Base-by-base conservation (phyloP, 306 rosid genomes). In the Alnus rubra region DNA sequence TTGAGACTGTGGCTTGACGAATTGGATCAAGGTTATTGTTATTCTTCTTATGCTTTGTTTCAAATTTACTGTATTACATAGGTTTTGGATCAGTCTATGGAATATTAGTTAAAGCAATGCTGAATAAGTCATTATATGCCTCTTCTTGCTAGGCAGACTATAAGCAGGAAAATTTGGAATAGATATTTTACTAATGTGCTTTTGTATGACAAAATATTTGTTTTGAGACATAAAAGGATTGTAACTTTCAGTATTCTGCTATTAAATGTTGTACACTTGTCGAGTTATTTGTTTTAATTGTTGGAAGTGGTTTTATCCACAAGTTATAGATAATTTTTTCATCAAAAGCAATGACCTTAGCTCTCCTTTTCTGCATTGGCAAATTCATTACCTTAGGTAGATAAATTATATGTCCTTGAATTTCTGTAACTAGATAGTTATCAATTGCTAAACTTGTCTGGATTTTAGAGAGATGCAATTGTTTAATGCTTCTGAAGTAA, bases 1-100 rank as follows among this genome's bases (percentile, higher is more conserved):
- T 87, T 74, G 85, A 89, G 45, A 5, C 73, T 15, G 84, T 82
- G 51, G 82, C 89, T 49, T 84, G 77, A 86, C 82, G 67, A 71
- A 70, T 79, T 71, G 64, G 81, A 82, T 76, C 54, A 73, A 84
- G 92, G 89, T 89, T 80, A 39, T 28, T 11, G 60, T 47, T 75
- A 80, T 67, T 79, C 74, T 77, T 79, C 84, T 62, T 54, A 75
- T 78, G 35, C 78, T 80, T 73, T 62, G 37, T 74, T 88, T 74
- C 81, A 79, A 62, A 75, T 23, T 82, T 81, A 64, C 78, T 44
- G 30, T 53, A 11, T 76, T 49, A 58, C 19, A 42, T 35, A 28
- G 59, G 62, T 50, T 58, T 84, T 75, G 74, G 81, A 79, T 79
- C 70, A 69, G 51, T 56, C 63, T 19, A 47, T 9, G 52, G 56